These are phyloP conservation scores for Tephrocybe sp. DNA, from an alignment of 768 basidiomycete genomes.

Conservation along the genomic window DNA sequence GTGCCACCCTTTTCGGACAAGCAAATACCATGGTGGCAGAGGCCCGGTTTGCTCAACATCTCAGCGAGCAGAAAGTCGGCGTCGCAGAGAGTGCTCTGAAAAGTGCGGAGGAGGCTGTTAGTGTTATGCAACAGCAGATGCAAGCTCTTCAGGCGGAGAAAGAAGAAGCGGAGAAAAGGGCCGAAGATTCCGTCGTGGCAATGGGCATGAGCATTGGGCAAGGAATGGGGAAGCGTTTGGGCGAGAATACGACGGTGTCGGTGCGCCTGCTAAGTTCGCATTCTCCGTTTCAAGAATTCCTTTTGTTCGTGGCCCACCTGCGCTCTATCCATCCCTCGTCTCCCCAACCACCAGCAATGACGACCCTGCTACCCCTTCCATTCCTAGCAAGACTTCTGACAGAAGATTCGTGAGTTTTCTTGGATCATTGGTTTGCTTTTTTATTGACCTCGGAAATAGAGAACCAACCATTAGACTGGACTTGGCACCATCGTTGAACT, in stretches of 20 bases:
- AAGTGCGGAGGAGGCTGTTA: constrained; percentile 84
- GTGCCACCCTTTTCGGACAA: constrained; percentile 84
- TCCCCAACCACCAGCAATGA: constrained; percentile 60
- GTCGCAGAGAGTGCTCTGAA: constrained; percentile 75
- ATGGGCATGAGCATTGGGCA: constrained; percentile 77
- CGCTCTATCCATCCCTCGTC: constrained; percentile 66
- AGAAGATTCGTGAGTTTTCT: constrained; percentile 78
- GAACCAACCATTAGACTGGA: constrained; percentile 93
- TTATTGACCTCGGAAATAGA: constrained; percentile 36
- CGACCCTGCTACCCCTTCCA: constrained; percentile 72
- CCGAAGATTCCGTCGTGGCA: constrained; percentile 43
- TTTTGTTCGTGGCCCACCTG: constrained; percentile 73
- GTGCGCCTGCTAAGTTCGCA: constrained; percentile 63
- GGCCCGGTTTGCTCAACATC: constrained; percentile 64
- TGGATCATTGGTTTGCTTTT: constrained; percentile 4
- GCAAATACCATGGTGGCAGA: constrained; percentile 99
- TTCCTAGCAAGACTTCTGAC: constrained; percentile 71
- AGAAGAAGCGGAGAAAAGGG: constrained; percentile 54
- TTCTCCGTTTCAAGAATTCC: constrained; percentile 76
- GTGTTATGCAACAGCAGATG: constrained; percentile 82
- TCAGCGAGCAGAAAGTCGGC: constrained; percentile 72
- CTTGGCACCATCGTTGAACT: constrained; percentile 89
- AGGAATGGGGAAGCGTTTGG: constrained; percentile 48
- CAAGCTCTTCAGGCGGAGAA: constrained; percentile 69
- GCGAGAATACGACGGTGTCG: constrained; percentile 24